Evolutionary conservation across 495 filamentous ascomycete species (phyloP), one percentile per base, ranked within the genome.

Genomic region (Neurospora sp.): DNA sequence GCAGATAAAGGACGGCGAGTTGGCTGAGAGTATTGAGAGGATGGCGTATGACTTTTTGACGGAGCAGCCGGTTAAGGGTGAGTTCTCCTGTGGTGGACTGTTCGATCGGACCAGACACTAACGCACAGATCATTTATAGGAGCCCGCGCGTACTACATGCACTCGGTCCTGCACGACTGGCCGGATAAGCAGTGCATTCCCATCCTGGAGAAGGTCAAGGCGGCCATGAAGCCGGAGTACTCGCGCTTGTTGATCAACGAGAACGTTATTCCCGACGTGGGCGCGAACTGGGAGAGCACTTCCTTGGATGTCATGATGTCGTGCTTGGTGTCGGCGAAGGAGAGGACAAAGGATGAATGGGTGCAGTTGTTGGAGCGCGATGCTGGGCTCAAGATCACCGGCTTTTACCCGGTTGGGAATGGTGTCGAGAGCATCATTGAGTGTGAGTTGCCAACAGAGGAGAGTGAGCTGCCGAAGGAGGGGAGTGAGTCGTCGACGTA

Each of bases 241-340:
- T 82, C 79, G 31, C 79, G 81, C 41, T 77, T 89, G 38, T 75
- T 89, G 70, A 79, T 89, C 31, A 87, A 87, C 73, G 87, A 89
- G 76, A 85, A 83, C 73, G 80, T 89, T 14, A 78, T 89, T 14
- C 82, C 80, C 7, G 80, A 83, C 69, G 75, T 76, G 72, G 81
- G 80, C 3, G 81, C 87, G 3, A 75, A 78, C 16, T 83, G 82
- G 77, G 80, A 79, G 14, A 84, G 85, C 0, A 78, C 87, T 80
- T 69, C 80, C 73, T 73, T 78, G 31, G 82, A 83, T 61, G 70
- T 83, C 20, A 79, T 77, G 71, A 81, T 83, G 79, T 77, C 81
- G 74, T 72, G 74, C 7, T 59, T 80, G 37, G 46, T 82, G 42
- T 74, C 76, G 35, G 73, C 79, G 1, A 74, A 75, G 44, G 81